Base-by-base conservation (phyloP, 1,139 yeast genomes). In the Nadsonia starkeyi-henricii region DNA sequence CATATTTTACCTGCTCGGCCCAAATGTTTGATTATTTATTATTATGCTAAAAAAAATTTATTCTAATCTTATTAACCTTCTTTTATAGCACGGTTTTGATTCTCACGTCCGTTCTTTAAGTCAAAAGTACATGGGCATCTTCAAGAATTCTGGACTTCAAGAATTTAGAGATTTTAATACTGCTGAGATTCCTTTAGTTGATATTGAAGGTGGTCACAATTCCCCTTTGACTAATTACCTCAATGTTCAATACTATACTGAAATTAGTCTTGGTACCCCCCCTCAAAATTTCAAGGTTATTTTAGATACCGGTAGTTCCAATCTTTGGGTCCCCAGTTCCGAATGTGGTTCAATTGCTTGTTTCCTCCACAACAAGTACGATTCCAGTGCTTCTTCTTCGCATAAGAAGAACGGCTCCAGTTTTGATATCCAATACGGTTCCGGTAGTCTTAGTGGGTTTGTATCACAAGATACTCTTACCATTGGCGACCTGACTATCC, bases 321-420 rank as follows among this genome's bases (percentile, higher is more conserved):
- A 91, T 68, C 73, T 91, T 69, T 91, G 98, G 98, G 89, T 91
- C 52, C 98, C 98, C 49, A 78, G 94, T 52, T 59, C 74, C 45
- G 89, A 85, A 55, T 91, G 98, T 71, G 72, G 85, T 45, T 86
- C 96, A 4, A 78, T 91, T 69, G 97, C 98, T 44, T 91, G 98
- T 70, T 89, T 78, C 74, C 73, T 91, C 65, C 98, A 91, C 71
- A 62, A 81, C 60, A 89, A 86, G 72, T 91, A 85, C 63, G 93
- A 85, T 67, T 93, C 88, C 57, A 78, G 75, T 48, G 69, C 75
- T 18, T 86, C 96, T 17, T 72, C 89, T 41, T 72, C 93, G 48
- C 91, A 85, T 71, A 79, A 80, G 69, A 76, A 81, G 57, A 89
- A 91, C 64, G 97, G 97, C 48, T 69, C 88, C 45, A 81, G 78